phyloP scores from a whole-genome alignment of 2,329 filamentous ascomycete genomes.

The Fusarium camptoceras region DNA sequence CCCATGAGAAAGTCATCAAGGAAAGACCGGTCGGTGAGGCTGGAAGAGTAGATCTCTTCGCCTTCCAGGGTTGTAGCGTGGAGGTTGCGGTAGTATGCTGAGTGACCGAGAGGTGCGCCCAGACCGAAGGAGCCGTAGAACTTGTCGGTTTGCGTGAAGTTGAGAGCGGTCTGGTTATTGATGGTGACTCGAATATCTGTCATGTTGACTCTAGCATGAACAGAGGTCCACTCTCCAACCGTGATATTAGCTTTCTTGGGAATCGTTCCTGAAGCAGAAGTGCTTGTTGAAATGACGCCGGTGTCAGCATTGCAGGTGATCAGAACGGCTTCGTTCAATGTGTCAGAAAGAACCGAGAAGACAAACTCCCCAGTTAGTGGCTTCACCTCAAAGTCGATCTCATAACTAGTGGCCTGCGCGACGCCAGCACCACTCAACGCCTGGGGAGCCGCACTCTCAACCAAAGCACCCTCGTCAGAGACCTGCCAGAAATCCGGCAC shows the following conservation, averaged over 20 bases:
- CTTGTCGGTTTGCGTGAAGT: neutral
- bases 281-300: neutral
- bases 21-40: neutral
- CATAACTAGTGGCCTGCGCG: neutral
- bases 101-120: neutral
- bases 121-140: neutral
- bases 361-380: neutral
- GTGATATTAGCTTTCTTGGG: neutral
- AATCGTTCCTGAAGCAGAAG: rapidly evolving
- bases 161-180: neutral
- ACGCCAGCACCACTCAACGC: neutral
- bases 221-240: neutral
- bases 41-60: neutral
- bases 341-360: neutral
- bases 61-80: neutral
- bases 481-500: slow-evolving; percentile 13
- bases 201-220: slow-evolving; percentile 1
- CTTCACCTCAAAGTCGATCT: neutral
- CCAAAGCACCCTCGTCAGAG: neutral
- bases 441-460: neutral
- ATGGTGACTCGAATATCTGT: neutral
- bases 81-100: neutral
- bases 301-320: neutral
- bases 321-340: neutral
- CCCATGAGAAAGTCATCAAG: slow-evolving; percentile 2